These are phyloP conservation scores for Chamaenerion angustifolium DNA, from an alignment of 345 rosid species.

Conservation along the genomic window DNA sequence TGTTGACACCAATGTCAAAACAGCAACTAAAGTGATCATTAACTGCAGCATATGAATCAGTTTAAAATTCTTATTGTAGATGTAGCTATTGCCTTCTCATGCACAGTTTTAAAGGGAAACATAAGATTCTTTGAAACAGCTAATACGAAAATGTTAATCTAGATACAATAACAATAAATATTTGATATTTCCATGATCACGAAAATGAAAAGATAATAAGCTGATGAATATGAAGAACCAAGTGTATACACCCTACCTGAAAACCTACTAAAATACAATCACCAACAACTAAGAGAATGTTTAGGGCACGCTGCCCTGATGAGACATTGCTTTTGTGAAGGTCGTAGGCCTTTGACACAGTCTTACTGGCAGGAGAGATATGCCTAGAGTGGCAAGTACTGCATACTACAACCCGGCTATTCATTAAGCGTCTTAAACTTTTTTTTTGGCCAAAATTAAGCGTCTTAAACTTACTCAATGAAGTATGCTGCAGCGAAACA, in stretches of 20 bases:
- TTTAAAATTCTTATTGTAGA: too few relatives aligned
- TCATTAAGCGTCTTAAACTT: conserved; percentile 10
- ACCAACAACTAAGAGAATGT: conserved; percentile 51
- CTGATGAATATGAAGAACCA: too few relatives aligned
- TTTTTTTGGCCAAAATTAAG: too few relatives aligned
- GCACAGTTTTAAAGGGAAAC: too few relatives aligned
- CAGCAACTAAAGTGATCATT: not conserved
- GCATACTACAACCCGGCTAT: conserved; percentile 21
- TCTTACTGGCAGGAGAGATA: conserved; percentile 23
- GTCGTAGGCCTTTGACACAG: conserved; percentile 47
- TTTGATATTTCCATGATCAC: too few relatives aligned
- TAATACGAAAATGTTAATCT: too few relatives aligned
- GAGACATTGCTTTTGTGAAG: conserved; percentile 27
- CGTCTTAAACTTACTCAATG: too few relatives aligned
- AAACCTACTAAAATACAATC: conserved; percentile 57
- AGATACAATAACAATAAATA: too few relatives aligned
- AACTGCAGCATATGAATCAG: not conserved
- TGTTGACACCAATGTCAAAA: not conserved
- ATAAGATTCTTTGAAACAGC: too few relatives aligned
- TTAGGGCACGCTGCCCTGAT: conserved; percentile 36
- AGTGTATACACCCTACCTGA: conserved; percentile 20
- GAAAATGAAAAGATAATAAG: too few relatives aligned
- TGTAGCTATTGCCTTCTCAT: too few relatives aligned
- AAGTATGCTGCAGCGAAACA: too few relatives aligned
- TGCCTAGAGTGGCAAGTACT: conserved; percentile 27